Base-by-base conservation (phyloP, 257 asterid species). In the Vinca minor region DNA sequence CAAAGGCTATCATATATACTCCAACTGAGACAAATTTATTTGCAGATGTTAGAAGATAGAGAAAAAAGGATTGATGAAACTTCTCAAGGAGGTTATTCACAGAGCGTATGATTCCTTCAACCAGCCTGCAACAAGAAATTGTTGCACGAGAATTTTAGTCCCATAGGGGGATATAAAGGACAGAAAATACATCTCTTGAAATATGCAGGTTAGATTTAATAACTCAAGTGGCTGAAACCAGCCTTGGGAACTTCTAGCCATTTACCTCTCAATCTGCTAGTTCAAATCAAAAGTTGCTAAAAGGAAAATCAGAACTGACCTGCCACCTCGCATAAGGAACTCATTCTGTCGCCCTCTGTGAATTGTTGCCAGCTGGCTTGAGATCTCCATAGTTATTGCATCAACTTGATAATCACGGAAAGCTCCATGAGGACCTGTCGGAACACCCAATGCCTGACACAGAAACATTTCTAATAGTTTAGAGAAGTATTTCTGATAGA, bases 381-480 rank as follows among this genome's bases (percentile, higher is more conserved):
- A 89, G 71, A 93, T 70, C 73, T 93, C 96, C 84, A 93, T 71
- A 42, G 98, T 93, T 62, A 93, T 79, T 45, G 97, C 87, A 75
- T 93, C 98, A 68, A 92, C 91, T 81, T 92, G 98, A 79, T 79
- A 89, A 75, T 93, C 98, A 73, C 94, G 96, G 82, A 93, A 93
- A 71, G 95, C 95, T 45, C 98, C 96, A 63, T 93, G 98, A 14
- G 97, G 81, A 64, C 98, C 98, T 3, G 98, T 89, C 62, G 97
- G 98, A 73, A 89, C 82, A 67, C 98, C 98, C 62, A 89, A 77
- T 20, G 95, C 98, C 98, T 89, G 80, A 59, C 26, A n/a, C n/a
- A 58, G n/a, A 60, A 42, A 38, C 42, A 57, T 28, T 21, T 23
- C 45, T 54, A 47, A 56, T 17, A 8, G 20, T 63, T 68, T 12